Conservation (phyloP, 495 filamentous ascomycete species). For the Neurospora terricola region DNA sequence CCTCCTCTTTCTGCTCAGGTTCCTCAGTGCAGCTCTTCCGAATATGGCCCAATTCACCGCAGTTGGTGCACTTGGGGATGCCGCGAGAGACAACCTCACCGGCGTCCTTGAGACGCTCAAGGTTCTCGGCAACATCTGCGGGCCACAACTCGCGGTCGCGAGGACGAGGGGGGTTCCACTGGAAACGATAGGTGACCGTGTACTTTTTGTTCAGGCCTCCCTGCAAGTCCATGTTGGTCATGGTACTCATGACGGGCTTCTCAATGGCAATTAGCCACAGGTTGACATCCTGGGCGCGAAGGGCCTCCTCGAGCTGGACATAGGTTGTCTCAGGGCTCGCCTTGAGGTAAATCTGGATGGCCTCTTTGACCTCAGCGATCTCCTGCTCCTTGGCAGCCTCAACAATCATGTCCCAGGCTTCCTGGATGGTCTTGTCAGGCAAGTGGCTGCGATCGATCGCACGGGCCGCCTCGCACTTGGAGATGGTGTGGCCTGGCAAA, state of each 20-base stretch:
- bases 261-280: constrained; percentile 70
- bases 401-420: constrained; percentile 60
- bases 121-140: constrained; percentile 52
- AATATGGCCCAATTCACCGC: constrained; percentile 67
- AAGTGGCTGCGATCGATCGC: constrained; percentile 55
- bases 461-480: constrained; percentile 60
- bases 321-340: constrained; percentile 56
- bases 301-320: constrained; percentile 58
- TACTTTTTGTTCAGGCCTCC: constrained; percentile 71
- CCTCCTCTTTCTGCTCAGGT: constrained; percentile 36
- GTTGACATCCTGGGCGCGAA: constrained; percentile 53
- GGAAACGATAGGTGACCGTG: constrained; percentile 58
- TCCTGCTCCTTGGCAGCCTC: constrained; percentile 55
- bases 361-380: constrained; percentile 63
- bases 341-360: constrained; percentile 66
- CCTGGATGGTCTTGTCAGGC: constrained; percentile 47
- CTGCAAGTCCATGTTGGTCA: constrained; percentile 75
- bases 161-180: constrained; percentile 52
- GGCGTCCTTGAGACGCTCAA: constrained; percentile 61
- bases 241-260: constrained; percentile 48
- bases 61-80: constrained; percentile 60
- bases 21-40: constrained; percentile 55
- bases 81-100: constrained; percentile 59
- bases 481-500: constrained; percentile 50
- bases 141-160: constrained; percentile 57